phyloP scores from a whole-genome alignment of 306 rosid species.

The Canavalia ensiformis region DNA sequence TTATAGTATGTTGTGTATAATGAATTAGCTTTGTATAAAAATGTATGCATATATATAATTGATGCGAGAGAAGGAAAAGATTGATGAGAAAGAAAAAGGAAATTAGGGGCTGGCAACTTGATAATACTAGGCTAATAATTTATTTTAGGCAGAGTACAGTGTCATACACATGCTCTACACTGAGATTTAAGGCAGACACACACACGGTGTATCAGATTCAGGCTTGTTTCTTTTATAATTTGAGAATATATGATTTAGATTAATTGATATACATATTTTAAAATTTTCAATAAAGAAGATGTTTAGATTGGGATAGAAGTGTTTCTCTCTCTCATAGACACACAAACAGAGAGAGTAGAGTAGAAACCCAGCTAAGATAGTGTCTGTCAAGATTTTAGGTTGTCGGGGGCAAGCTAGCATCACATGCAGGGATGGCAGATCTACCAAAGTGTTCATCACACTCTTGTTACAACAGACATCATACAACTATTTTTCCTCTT shows the following conservation, averaged over 20 bases:
- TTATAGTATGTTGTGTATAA: background rate
- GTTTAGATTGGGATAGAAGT: no score
- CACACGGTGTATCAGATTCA: no score
- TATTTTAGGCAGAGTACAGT: background rate
- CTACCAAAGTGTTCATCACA: constrained; percentile 3
- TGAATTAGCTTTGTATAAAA: no score
- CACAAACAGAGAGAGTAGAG: background rate
- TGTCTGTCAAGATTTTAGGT: constrained; percentile 24
- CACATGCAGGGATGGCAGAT: constrained; percentile 37
- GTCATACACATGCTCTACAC: background rate
- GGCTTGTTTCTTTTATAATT: no score
- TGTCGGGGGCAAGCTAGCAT: constrained; percentile 39
- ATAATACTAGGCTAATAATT: no score
- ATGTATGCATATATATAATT: background rate
- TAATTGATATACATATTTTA: no score
- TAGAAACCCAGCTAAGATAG: constrained; percentile 38
- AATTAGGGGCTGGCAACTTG: background rate
- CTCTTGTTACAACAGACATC: background rate
- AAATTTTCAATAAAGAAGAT: no score
- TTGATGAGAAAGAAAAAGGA: no score
- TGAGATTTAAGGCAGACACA: background rate
- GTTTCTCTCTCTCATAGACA: background rate
- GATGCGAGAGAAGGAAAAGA: background rate
- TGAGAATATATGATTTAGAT: no score
- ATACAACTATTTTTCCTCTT: background rate